A percentile compares a stretch with the other conserved stretches of the same genome.
These are phyloP conservation scores for Claviceps cyperi DNA, from an alignment of 2,329 filamentous ascomycete species.

Conservation along the genomic window DNA sequence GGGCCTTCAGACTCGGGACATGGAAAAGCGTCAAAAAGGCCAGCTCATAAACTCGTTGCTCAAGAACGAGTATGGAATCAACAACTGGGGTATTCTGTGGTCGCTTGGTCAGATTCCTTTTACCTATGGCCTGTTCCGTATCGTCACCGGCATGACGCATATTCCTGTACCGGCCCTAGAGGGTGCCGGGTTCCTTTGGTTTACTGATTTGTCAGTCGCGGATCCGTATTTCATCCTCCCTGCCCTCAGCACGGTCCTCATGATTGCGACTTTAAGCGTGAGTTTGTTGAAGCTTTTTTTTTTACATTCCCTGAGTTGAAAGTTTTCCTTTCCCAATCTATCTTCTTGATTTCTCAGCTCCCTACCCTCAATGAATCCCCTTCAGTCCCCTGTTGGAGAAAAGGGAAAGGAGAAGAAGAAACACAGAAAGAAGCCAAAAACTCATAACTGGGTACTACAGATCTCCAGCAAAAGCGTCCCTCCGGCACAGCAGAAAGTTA, in stretches of 20 bases:
- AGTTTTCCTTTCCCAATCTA: not conserved
- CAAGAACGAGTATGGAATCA: conserved; percentile 21
- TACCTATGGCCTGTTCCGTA: conserved; percentile 67
- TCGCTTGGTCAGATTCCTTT: conserved; percentile 42
- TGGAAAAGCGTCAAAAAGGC: conserved; percentile 21
- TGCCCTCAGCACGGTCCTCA: conserved; percentile 36
- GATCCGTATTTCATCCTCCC: conserved; percentile 75
- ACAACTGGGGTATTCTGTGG: conserved; percentile 22
- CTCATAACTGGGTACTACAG: conserved; percentile 10
- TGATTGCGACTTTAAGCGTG: conserved; percentile 43
- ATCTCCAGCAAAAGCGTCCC: conserved; percentile 21
- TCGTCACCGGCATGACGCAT: conserved; percentile 56
- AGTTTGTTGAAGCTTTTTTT: conserved; percentile 7
- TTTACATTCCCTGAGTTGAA: not conserved
- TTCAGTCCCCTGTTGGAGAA: not conserved
- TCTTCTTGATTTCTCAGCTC: not conserved
- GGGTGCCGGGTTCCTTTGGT: conserved; percentile 59
- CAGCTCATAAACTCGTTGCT: conserved; percentile 23
- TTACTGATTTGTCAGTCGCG: conserved; percentile 56
- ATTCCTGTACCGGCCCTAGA: conserved; percentile 73
- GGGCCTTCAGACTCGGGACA: conserved; percentile 28
- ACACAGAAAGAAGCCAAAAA: not conserved
- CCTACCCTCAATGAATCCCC: not conserved
- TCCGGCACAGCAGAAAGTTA: conserved; percentile 19
- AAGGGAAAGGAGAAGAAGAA: not conserved